Base-by-base conservation (phyloP, 2,329 filamentous ascomycete species). In the Chrysosphaeria jannelii region DNA sequence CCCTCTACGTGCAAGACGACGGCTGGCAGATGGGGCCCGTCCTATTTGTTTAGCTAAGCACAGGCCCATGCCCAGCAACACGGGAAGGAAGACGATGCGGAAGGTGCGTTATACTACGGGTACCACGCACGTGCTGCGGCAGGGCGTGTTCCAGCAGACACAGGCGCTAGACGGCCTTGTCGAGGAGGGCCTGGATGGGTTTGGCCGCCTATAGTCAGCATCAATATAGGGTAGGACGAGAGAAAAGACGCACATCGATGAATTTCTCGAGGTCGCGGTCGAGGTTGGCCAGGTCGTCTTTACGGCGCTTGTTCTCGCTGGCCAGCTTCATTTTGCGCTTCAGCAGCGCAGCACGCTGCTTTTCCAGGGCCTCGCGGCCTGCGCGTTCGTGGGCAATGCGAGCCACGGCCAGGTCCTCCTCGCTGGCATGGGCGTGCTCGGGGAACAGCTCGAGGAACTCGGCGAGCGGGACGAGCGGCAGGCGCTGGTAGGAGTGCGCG, bases 261-360 rank as follows among this genome's bases (percentile, higher is more conserved):
- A 90, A 90, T 37, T 74, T 79, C 46, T 93, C 85, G 27, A 93
- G 50, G 42, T 90, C 76, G 37, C 72, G 70, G 36, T 97, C 85
- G 29, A 97, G 48, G 36, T 71, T 90, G 11, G 72, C 78, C 23
- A 97, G 49, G 36, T 93, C 78, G 26, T 91, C 79, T 41, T 89
- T 90, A 33, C 81, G 61, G 46, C 76, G 76, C 47, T 88, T 89
- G 41, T 91, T 91, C 40, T 64, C 58, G 2, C 55, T 50, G 24
- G 60, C 62, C 23, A 64, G 50, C 40, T 62, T 62, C 33, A 58
- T 53, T 35, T 63, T 64, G 24, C 54, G 46, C 38, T 57, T 76
- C 21, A 78, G 46, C 2, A 79, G 50, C 33, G 70, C 68, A 40
- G 78, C 67, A 23, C 79, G 57, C 35, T 78, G 66, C 41, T 76